These are phyloP conservation scores for Venturia oleaginea DNA, from an alignment of 2,329 filamentous ascomycete genomes.

Conservation along the genomic window DNA sequence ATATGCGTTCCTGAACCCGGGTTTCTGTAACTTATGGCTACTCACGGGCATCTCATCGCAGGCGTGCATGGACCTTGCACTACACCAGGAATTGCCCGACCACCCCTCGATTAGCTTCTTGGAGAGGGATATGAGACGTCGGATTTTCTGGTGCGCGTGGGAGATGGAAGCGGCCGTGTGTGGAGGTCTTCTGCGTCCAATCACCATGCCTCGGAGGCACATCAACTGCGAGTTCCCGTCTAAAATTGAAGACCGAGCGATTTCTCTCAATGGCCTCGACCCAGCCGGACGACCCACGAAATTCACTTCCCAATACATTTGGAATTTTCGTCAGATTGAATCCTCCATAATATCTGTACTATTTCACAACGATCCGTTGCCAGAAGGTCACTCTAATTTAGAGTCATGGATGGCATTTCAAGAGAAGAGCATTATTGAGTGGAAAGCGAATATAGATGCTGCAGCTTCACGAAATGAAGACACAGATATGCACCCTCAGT, in stretches of 20 bases:
- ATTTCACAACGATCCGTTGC: slow-evolving; percentile 25
- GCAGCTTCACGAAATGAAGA: slow-evolving; percentile 24
- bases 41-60: slow-evolving; percentile 29
- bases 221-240: slow-evolving; percentile 26
- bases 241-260: slow-evolving; percentile 27
- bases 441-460: slow-evolving; percentile 24
- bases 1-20: slow-evolving; percentile 28
- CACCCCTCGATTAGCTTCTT: slow-evolving; percentile 22
- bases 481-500: slow-evolving; percentile 21
- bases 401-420: slow-evolving; percentile 25
- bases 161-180: slow-evolving; percentile 30
- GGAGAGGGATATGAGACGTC: slow-evolving; percentile 29
- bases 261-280: slow-evolving; percentile 23
- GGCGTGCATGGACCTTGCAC: slow-evolving; percentile 27
- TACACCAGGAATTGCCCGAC: slow-evolving; percentile 28
- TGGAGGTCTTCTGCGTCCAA: slow-evolving; percentile 25
- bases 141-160: slow-evolving; percentile 30
- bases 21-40: slow-evolving; percentile 29
- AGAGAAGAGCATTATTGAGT: slow-evolving; percentile 22
- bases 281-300: slow-evolving; percentile 25
- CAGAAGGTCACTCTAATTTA: slow-evolving; percentile 20
- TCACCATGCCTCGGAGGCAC: slow-evolving; percentile 23
- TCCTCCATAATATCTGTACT: slow-evolving; percentile 26
- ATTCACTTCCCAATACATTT: slow-evolving; percentile 27
- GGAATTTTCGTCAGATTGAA: slow-evolving; percentile 26